Conservation (phyloP, 2,329 filamentous ascomycete species). For the Diaporthe vaccinii region DNA sequence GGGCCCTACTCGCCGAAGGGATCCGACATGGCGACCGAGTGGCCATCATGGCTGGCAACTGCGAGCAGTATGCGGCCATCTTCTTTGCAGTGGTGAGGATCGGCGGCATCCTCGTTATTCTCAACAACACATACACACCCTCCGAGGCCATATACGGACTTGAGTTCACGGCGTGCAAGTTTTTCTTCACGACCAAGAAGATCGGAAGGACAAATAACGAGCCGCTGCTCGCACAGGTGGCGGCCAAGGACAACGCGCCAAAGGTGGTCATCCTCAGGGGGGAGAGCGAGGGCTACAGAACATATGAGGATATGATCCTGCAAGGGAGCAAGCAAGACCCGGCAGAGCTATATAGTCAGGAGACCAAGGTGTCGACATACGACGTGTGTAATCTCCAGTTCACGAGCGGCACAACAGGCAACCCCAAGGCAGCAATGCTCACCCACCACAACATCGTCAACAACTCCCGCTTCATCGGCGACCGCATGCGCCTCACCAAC, state of each 20-base stretch:
- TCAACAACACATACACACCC: constrained; percentile 87
- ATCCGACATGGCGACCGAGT: constrained; percentile 78
- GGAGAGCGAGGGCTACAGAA: constrained; percentile 65
- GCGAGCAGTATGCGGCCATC: constrained; percentile 84
- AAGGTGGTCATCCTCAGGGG: constrained; percentile 74
- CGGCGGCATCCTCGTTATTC: constrained; percentile 78
- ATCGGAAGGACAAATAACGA: constrained; percentile 77
- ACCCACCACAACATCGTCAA: constrained; percentile 77
- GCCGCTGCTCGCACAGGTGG: constrained; percentile 68
- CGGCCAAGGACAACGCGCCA: constrained; percentile 58
- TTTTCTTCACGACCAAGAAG: constrained; percentile 79
- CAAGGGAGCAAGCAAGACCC: constrained; percentile 63
- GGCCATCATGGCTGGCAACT: constrained; percentile 82
- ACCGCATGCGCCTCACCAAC: constrained; percentile 78
- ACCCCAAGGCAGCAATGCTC: constrained; percentile 81
- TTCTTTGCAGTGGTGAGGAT: constrained; percentile 80
- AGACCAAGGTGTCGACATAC: constrained; percentile 70
- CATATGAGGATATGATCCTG: constrained; percentile 71
- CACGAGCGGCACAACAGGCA: constrained; percentile 80
- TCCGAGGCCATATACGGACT: constrained; percentile 80
- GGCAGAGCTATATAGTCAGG: constrained; percentile 65
- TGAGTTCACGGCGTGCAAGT: constrained; percentile 77
- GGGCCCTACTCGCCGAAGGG: constrained; percentile 76
- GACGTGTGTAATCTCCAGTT: constrained; percentile 83
- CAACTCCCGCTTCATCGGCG: constrained; percentile 79